A percentile compares a stretch with the other conserved stretches of the same genome.
These are phyloP conservation scores for Nakazawaea molendinolei DNA, from an alignment of 805 yeast species.

Conservation along the genomic window DNA sequence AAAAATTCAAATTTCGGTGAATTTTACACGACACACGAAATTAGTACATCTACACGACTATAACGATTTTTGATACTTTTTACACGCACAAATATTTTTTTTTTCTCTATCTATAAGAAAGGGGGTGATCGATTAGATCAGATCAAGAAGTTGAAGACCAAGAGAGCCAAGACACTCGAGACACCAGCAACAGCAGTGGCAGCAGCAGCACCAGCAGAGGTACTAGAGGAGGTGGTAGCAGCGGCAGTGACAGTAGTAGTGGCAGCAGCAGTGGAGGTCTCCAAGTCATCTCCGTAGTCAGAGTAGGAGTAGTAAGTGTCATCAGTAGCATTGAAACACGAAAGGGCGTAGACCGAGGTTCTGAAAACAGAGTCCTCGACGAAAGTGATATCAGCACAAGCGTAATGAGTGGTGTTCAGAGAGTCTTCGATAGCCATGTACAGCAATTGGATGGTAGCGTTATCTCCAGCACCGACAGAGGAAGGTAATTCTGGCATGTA, in stretches of 20 bases:
- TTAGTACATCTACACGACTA: too few relatives aligned
- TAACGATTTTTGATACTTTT: too few relatives aligned
- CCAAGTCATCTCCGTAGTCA: slow-evolving; percentile 22
- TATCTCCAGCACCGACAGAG: slow-evolving; percentile 28
- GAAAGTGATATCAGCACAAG: slow-evolving; percentile 38
- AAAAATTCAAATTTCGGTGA: too few relatives aligned
- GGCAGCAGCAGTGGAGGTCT: slow-evolving; percentile 11
- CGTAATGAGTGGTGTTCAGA: slow-evolving; percentile 34
- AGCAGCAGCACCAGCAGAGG: slow-evolving; percentile 14
- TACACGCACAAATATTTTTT: neutral
- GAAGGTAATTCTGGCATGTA: slow-evolving; percentile 36
- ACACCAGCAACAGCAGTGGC: slow-evolving; percentile 13
- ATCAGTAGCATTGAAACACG: slow-evolving; percentile 37
- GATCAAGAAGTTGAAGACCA: slow-evolving; percentile 11
- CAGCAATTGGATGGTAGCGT: slow-evolving; percentile 38
- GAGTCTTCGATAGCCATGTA: slow-evolving; percentile 37
- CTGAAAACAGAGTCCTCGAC: slow-evolving; percentile 35
- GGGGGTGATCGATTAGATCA: too few relatives aligned
- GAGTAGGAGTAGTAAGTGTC: slow-evolving; percentile 28
- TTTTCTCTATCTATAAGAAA: neutral
- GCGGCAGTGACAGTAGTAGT: slow-evolving; percentile 13
- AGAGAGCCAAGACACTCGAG: slow-evolving; percentile 9
- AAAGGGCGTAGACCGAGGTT: slow-evolving; percentile 24
- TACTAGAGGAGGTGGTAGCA: slow-evolving; percentile 10
- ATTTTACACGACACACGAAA: too few relatives aligned